phyloP scores from a whole-genome alignment of 306 rosid species.

The Begonia masoniana region DNA sequence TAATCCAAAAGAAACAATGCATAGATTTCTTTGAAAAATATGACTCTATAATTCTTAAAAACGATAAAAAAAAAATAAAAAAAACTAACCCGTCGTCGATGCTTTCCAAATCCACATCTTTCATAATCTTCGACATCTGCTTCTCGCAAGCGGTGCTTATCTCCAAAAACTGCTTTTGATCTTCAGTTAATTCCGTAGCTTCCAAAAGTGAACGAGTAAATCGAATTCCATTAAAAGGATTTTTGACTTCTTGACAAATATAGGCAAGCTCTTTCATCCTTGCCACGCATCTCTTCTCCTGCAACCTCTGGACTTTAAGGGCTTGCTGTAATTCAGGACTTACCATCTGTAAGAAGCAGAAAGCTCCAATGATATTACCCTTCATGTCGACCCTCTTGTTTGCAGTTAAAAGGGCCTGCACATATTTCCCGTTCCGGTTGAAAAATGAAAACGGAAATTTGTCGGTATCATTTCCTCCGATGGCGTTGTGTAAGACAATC shows the following conservation, averaged over 20 bases:
- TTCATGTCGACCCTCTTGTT: constrained; percentile 77
- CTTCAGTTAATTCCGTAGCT: constrained; percentile 75
- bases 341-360: constrained; percentile 88
- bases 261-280: constrained; percentile 91
- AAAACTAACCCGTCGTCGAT: constrained; percentile 75
- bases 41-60: too few relatives aligned
- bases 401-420: constrained; percentile 84
- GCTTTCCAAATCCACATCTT: constrained; percentile 60
- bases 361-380: constrained; percentile 78
- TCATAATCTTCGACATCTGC: constrained; percentile 73
- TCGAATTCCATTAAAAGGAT: constrained; percentile 83
- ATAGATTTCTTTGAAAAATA: too few relatives aligned
- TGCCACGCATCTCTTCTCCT: constrained; percentile 60
- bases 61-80: too few relatives aligned
- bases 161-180: constrained; percentile 88
- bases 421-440: constrained; percentile 53
- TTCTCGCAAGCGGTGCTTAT: constrained; percentile 89
- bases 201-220: constrained; percentile 90
- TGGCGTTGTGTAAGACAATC: constrained; percentile 91
- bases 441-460: constrained; percentile 72
- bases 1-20: constrained; percentile 15
- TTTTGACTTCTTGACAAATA: constrained; percentile 86
- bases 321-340: constrained; percentile 83
- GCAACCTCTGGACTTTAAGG: constrained; percentile 64
- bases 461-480: constrained; percentile 71